A percentile compares a stretch with the other conserved stretches of the same genome.
Conservation (phyloP, 306 rosid species). For the Medicago arabica region DNA sequence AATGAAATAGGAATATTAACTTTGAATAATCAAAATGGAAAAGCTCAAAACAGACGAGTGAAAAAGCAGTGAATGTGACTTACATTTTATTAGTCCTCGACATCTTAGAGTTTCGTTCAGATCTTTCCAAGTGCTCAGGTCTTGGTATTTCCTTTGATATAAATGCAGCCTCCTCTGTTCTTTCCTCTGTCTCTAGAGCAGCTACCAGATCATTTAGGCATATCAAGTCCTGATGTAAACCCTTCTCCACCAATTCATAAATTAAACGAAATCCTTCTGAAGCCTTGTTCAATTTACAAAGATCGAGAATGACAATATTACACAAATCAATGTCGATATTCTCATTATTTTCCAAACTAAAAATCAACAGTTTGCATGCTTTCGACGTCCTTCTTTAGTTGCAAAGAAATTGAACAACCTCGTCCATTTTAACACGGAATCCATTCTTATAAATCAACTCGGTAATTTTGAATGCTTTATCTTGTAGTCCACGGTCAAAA, state of each 20-base stretch:
- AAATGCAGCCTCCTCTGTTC: slow-evolving; percentile 66
- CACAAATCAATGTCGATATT: slow-evolving; percentile 48
- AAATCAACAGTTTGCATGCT: slow-evolving; percentile 64
- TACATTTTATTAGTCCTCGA: slow-evolving; percentile 37
- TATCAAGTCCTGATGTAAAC: slow-evolving; percentile 59
- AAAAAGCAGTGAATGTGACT: slow-evolving; percentile 32
- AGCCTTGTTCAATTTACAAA: slow-evolving; percentile 61
- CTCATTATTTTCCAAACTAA: slow-evolving; percentile 61
- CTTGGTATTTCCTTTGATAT: slow-evolving; percentile 61
- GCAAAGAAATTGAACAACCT: slow-evolving; percentile 60
- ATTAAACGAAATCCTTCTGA: slow-evolving; percentile 76
- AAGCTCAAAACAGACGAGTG: neutral
- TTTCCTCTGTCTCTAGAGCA: slow-evolving; percentile 63
- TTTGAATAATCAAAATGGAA: neutral
- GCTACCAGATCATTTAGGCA: slow-evolving; percentile 58
- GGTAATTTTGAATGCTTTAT: slow-evolving; percentile 64
- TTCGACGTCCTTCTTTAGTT: slow-evolving; percentile 59
- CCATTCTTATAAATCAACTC: slow-evolving; percentile 70
- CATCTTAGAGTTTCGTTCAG: slow-evolving; percentile 40
- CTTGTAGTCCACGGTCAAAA: slow-evolving; percentile 57
- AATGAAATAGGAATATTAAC: neutral
- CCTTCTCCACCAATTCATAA: slow-evolving; percentile 68
- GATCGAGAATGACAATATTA: slow-evolving; percentile 57
- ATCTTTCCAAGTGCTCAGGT: slow-evolving; percentile 17
- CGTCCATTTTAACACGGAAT: slow-evolving; percentile 64